A percentile compares a stretch with the other conserved stretches of the same genome.
These are phyloP conservation scores for Naumovozyma baii DNA, from an alignment of 805 yeast genomes.

Conservation along the genomic window DNA sequence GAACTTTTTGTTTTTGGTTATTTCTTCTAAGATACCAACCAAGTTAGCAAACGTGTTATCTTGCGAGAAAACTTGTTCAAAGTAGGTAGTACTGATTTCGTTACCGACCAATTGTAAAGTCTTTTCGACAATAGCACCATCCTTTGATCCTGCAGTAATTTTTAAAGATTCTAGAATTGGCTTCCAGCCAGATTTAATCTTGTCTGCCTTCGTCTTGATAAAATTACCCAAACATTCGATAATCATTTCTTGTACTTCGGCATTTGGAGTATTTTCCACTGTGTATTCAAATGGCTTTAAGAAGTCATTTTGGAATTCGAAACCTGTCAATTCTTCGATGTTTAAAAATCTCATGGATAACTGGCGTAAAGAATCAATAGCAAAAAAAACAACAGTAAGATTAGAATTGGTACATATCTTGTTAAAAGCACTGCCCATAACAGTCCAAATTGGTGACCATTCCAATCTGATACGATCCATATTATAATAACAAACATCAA, in stretches of 20 bases:
- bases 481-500: conserved; percentile 94
- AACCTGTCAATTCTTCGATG: conserved; percentile 88
- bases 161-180: conserved; percentile 74
- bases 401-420: conserved; percentile 75
- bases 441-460: conserved; percentile 93
- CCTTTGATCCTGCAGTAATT: conserved; percentile 50
- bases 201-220: conserved; percentile 61
- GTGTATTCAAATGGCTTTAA: conserved; percentile 82
- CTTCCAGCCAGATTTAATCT: conserved; percentile 89
- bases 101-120: conserved; percentile 52
- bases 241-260: conserved; percentile 77
- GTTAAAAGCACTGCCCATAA: conserved; percentile 84
- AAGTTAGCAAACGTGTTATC: conserved; percentile 55
- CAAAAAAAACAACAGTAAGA: conserved; percentile 71
- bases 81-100: conserved; percentile 50
- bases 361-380: conserved; percentile 89
- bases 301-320: conserved; percentile 91
- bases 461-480: conserved; percentile 93
- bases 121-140: conserved; percentile 50
- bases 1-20: conserved; percentile 75
- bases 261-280: conserved; percentile 53
- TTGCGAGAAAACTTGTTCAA: conserved; percentile 54
- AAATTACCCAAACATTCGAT: conserved; percentile 82
- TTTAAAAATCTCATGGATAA: conserved; percentile 85
- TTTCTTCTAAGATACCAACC: conserved; percentile 65